These are phyloP conservation scores for Colletotrichum sp. DNA, from an alignment of 2,329 filamentous ascomycete species.

Conservation along the genomic window DNA sequence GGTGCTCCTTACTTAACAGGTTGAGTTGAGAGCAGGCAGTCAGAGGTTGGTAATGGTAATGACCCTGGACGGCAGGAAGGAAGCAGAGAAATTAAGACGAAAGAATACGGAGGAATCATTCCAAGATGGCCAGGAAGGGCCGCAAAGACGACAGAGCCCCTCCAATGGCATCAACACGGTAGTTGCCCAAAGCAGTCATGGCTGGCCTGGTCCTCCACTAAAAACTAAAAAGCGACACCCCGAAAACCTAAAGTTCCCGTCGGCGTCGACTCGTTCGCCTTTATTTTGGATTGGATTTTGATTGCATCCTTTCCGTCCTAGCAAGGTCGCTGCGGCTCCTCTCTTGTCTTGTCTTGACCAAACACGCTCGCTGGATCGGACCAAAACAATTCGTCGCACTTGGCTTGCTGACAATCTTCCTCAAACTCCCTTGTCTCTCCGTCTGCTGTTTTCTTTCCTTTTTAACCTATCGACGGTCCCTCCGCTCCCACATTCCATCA, in stretches of 20 bases:
- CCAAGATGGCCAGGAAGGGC: neutral
- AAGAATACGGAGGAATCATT: neutral
- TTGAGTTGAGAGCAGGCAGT: neutral
- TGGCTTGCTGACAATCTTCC: neutral
- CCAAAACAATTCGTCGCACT: neutral
- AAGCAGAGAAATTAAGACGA: neutral
- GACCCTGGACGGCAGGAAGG: too few species aligned
- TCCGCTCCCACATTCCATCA: neutral
- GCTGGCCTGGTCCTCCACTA: neutral
- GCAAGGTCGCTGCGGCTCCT: neutral
- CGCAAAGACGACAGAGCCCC: neutral
- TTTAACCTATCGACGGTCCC: neutral
- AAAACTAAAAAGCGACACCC: neutral
- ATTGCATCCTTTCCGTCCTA: constrained; percentile 1
- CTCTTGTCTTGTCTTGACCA: neutral
- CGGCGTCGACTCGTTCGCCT: neutral
- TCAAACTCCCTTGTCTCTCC: neutral
- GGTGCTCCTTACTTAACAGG: neutral
- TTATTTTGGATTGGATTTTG: neutral
- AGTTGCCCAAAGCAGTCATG: constrained; percentile 5
- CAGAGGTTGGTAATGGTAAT: neutral
- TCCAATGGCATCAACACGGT: neutral
- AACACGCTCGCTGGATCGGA: neutral
- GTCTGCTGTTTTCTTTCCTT: neutral
- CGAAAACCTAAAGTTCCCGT: constrained; percentile 5